phyloP scores from a whole-genome alignment of 2,329 filamentous ascomycete genomes.

The Botrytis hyacinthi region DNA sequence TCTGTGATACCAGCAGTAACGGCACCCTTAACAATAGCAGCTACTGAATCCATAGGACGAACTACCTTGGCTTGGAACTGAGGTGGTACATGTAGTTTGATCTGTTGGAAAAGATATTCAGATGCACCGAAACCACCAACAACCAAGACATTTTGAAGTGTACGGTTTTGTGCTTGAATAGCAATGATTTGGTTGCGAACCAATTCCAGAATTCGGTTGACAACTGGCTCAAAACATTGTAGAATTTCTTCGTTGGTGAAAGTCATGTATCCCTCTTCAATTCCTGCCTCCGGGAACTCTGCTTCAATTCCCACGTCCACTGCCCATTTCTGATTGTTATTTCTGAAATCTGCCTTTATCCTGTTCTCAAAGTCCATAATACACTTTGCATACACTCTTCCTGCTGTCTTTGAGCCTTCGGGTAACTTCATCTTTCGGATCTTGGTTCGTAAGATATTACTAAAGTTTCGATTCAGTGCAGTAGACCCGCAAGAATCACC shows the following conservation, averaged over 20 bases:
- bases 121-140: conserved; percentile 98
- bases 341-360: conserved; percentile 99
- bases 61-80: conserved; percentile 99
- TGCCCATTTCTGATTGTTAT: conserved; percentile 98
- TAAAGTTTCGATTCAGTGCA: conserved; percentile 95
- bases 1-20: conserved; percentile 98
- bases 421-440: conserved; percentile 99
- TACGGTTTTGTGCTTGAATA: conserved; percentile 94
- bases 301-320: conserved; percentile 98
- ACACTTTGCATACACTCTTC: conserved; percentile 96
- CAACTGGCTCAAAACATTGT: conserved; percentile 97
- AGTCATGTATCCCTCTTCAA: conserved; percentile 99
- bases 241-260: conserved; percentile 99
- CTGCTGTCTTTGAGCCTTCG: conserved; percentile 94
- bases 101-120: conserved; percentile 98
- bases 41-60: conserved; percentile 96
- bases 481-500: conserved; percentile 99
- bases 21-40: conserved; percentile 96
- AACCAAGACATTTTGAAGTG: conserved; percentile 92
- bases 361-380: conserved; percentile 99
- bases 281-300: conserved; percentile 94
- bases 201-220: conserved; percentile 93
- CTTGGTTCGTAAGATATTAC: conserved; percentile 95
- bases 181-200: conserved; percentile 98
- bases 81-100: conserved; percentile 95